These are phyloP conservation scores for Cyathus striatus DNA, from an alignment of 768 basidiomycete species.

Conservation along the genomic window DNA sequence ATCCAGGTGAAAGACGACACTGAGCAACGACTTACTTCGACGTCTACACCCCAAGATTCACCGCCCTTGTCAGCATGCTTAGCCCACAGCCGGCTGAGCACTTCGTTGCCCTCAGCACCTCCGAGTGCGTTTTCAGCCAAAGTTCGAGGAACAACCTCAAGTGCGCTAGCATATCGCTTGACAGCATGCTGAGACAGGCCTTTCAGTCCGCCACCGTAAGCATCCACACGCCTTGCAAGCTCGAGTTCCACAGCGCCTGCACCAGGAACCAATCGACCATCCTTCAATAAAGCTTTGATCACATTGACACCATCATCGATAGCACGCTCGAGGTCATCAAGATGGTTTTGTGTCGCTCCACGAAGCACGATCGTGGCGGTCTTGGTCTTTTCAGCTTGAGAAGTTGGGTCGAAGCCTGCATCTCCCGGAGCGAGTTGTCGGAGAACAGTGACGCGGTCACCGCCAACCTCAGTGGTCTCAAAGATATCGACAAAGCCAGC, in stretches of 20 bases:
- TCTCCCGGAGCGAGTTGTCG: slow-evolving; percentile 74
- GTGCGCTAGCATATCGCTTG: slow-evolving; percentile 80
- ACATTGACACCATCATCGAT: slow-evolving; percentile 97
- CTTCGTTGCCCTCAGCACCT: slow-evolving; percentile 88
- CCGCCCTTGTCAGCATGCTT: slow-evolving; percentile 79
- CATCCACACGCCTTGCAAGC: slow-evolving; percentile 79
- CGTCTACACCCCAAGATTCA: slow-evolving; percentile 79
- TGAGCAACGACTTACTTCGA: slow-evolving; percentile 55
- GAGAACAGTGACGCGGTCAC: slow-evolving; percentile 95
- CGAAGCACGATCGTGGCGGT: slow-evolving; percentile 95
- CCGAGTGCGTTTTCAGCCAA: slow-evolving; percentile 94
- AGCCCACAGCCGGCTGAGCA: slow-evolving; percentile 84
- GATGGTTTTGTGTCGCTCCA: slow-evolving; percentile 89
- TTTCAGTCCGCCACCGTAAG: slow-evolving; percentile 82
- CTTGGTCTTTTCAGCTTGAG: slow-evolving; percentile 63
- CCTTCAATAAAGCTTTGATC: slow-evolving; percentile 88
- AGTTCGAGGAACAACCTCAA: slow-evolving; percentile 90
- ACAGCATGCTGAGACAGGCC: slow-evolving; percentile 94
- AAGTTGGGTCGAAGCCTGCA: slow-evolving; percentile 48
- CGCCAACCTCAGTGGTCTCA: slow-evolving; percentile 94
- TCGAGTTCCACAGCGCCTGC: slow-evolving; percentile 94
- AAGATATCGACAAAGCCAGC: slow-evolving; percentile 91
- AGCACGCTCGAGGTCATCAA: slow-evolving; percentile 95
- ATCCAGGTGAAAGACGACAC: not conserved
- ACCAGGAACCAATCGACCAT: slow-evolving; percentile 85